Evolutionary conservation across 2,329 filamentous ascomycete species (phyloP), one percentile per base, ranked within the genome.

Genomic region (Cercospora janseana): DNA sequence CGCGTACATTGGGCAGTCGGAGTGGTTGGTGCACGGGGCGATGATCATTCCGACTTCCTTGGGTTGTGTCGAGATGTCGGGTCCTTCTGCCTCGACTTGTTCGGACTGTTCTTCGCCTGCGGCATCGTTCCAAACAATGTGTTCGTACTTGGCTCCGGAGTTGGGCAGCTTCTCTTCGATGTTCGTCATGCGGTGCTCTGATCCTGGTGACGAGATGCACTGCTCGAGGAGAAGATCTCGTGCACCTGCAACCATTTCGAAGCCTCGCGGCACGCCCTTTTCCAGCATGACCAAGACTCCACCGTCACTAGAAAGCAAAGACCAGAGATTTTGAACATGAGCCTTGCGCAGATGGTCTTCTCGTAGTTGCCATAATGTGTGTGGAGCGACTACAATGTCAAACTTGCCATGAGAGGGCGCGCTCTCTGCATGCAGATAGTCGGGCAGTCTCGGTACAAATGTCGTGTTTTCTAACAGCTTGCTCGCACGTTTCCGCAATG

Each of bases 371-470:
- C 94, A 84, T 16, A 98, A 76, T 3, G 85, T 79, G 65, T 98
- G 89, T 2, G 90, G 88, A 1, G 90, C 91, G 57, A 98, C 85
- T 59, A 98, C 88, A 4, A 98, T 71, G 64, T 98, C 93, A 67
- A 82, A 79, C 70, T 97, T 96, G 53, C 62, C 73, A 60, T 58
- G 61, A 48, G 59, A 55, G 8, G 51, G 49, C 26, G 72, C 80
- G 51, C 83, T 75, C 16, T 79, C 75, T 49, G 84, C 75, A 15
- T 79, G 75, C 20, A 89, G 70, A 57, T 92, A 90, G 63, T 97
- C 89, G 0, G 93, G 93, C n/a, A 97, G 73, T 3, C 91, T 83
- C 6, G 92, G 91, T 6, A 98, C 77, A 65, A 98, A 96, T 0
- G 87, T 94, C 0, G 93, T 97, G 66, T 96, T 86, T 28, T 94